Evolutionary conservation across 2,329 filamentous ascomycete genomes (phyloP).

Genomic region (Aspergillus calidoustus): DNA sequence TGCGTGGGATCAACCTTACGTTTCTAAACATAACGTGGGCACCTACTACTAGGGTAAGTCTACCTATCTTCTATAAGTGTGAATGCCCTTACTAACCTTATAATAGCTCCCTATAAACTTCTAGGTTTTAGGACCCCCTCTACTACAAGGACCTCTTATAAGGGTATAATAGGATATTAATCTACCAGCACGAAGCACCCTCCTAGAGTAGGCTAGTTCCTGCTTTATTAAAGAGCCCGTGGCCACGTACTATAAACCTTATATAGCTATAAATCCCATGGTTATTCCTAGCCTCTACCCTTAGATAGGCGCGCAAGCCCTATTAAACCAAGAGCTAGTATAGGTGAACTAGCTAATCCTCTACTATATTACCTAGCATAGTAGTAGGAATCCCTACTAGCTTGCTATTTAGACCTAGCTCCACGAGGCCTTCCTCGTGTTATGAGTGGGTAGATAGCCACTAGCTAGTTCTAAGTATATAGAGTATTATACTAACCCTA

Average conservation of each 20-base stretch:
- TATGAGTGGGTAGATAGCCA: neutral
- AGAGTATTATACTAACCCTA: neutral
- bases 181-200: neutral
- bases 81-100: neutral
- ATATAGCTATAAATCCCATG: neutral
- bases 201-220: slow-evolving; percentile 1
- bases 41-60: neutral
- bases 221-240: neutral
- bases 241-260: neutral
- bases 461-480: neutral
- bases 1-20: neutral
- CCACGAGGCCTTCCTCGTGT: neutral
- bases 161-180: neutral
- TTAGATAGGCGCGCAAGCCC: neutral
- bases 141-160: neutral
- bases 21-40: neutral
- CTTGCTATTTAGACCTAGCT: neutral
- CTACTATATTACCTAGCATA: neutral
- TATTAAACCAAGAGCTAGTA: neutral
- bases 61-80: neutral
- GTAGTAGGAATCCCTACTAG: neutral
- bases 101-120: neutral
- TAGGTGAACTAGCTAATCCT: neutral
- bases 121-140: neutral
- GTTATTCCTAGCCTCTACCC: neutral